Evolutionary conservation across 2,329 filamentous ascomycete species (phyloP).

Genomic region (Botrytis squamosa): DNA sequence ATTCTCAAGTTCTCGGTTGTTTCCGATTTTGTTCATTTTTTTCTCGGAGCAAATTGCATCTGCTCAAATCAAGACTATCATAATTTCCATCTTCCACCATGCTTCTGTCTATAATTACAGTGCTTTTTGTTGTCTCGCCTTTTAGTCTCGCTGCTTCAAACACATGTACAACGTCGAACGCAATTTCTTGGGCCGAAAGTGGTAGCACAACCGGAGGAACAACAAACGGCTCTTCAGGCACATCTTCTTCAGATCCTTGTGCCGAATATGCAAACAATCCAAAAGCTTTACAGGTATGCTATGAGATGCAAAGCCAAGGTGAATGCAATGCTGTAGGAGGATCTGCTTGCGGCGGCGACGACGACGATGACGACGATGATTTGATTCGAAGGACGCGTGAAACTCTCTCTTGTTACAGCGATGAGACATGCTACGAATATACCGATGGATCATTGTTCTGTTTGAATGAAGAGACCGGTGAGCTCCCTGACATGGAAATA

Average conservation of each 20-base stretch:
- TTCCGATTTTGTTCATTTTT: not conserved
- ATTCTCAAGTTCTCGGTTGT: not conserved
- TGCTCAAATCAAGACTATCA: not conserved
- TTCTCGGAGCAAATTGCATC: not conserved
- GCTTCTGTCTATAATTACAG: not conserved
- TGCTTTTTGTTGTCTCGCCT: not conserved
- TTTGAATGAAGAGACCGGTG: not conserved
- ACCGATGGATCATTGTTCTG: not conserved
- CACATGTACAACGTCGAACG: not conserved
- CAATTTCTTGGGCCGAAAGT: not conserved
- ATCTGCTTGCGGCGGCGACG: not conserved
- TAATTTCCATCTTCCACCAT: not conserved
- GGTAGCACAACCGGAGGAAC: not conserved
- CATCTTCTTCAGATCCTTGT: not conserved
- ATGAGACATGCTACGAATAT: not conserved
- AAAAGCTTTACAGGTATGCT: not conserved
- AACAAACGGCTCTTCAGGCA: not conserved
- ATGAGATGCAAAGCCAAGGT: not conserved
- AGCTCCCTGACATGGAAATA: not conserved
- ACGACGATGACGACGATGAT: not conserved
- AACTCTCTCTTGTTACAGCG: not conserved
- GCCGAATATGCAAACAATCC: not conserved
- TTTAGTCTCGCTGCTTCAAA: not conserved
- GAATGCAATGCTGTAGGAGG: not conserved
- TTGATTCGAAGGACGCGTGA: not conserved